A percentile compares a stretch with the other conserved stretches of the same genome.
phyloP scores from a whole-genome alignment of 164 flowering plant species.

The Umbellularia californica region DNA sequence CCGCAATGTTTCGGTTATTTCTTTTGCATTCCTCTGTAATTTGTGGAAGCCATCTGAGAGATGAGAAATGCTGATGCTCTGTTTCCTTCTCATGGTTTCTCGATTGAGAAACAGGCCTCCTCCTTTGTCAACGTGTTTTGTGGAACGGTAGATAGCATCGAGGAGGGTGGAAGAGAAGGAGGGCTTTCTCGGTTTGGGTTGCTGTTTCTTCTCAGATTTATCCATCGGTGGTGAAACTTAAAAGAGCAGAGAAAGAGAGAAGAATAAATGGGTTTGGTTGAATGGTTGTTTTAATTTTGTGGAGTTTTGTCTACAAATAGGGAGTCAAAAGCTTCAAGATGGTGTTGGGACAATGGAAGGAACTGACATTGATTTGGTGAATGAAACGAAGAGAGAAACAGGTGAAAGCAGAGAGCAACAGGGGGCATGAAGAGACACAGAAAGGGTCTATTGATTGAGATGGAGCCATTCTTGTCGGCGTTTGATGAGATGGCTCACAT shows the following conservation, averaged over 20 bases:
- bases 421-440: not conserved
- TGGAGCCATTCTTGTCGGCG: not conserved
- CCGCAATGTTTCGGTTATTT: conserved; percentile 57
- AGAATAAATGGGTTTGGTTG: not conserved
- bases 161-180: conserved; percentile 88
- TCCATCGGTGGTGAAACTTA: conserved; percentile 21
- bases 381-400: not conserved
- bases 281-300: not conserved
- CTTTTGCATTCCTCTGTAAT: conserved; percentile 24
- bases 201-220: conserved; percentile 19
- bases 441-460: not conserved
- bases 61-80: conserved; percentile 21
- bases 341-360: not conserved
- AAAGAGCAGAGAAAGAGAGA: not conserved
- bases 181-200: conserved; percentile 29
- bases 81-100: conserved; percentile 46
- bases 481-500: not conserved
- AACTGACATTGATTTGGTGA: not conserved
- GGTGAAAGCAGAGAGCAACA: not conserved
- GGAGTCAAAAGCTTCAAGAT: conserved; percentile 1
- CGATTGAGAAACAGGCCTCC: conserved; percentile 25
- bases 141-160: conserved; percentile 82
- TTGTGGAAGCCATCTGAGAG: not conserved
- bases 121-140: conserved; percentile 40
- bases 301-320: conserved; percentile 3